phyloP scores from a whole-genome alignment of 768 basidiomycete species.

The Lyophyllum atratum region DNA sequence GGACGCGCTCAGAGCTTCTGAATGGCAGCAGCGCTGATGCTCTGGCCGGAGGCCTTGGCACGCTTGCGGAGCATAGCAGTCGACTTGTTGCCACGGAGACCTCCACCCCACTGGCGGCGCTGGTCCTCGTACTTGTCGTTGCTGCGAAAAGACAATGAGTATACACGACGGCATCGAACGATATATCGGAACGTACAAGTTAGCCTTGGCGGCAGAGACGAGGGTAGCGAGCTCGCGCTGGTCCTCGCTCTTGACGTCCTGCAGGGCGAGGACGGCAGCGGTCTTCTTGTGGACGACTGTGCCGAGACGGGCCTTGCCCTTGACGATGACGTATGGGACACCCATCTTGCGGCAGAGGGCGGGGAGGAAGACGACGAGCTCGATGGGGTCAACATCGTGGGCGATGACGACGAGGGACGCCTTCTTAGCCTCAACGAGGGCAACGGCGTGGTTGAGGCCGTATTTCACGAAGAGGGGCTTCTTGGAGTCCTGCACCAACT shows the following conservation, averaged over 20 bases:
- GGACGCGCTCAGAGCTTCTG: conserved; percentile 62
- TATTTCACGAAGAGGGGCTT: conserved; percentile 96
- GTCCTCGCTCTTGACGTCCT: conserved; percentile 96
- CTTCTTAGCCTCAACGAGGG: conserved; percentile 97
- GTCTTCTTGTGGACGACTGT: conserved; percentile 99
- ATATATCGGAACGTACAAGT: conserved; percentile 69
- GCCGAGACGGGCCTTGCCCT: conserved; percentile 97
- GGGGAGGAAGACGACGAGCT: conserved; percentile 97
- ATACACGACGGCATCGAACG: not conserved
- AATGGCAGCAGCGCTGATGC: conserved; percentile 51
- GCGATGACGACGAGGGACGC: conserved; percentile 94
- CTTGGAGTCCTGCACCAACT: conserved; percentile 66
- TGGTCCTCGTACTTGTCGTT: conserved; percentile 93
- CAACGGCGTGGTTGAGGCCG: conserved; percentile 96
- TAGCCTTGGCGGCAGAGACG: conserved; percentile 92
- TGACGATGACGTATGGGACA: conserved; percentile 97
- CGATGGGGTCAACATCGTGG: conserved; percentile 98
- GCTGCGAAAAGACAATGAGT: conserved; percentile 37
- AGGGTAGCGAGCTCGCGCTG: conserved; percentile 90
- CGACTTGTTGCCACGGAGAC: conserved; percentile 92
- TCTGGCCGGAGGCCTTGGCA: conserved; percentile 87
- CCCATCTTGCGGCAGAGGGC: conserved; percentile 99
- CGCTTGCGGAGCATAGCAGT: conserved; percentile 92
- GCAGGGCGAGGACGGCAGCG: conserved; percentile 84
- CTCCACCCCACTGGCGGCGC: conserved; percentile 94